phyloP scores from a whole-genome alignment of 768 basidiomycete genomes.

The Boletus sp. region DNA sequence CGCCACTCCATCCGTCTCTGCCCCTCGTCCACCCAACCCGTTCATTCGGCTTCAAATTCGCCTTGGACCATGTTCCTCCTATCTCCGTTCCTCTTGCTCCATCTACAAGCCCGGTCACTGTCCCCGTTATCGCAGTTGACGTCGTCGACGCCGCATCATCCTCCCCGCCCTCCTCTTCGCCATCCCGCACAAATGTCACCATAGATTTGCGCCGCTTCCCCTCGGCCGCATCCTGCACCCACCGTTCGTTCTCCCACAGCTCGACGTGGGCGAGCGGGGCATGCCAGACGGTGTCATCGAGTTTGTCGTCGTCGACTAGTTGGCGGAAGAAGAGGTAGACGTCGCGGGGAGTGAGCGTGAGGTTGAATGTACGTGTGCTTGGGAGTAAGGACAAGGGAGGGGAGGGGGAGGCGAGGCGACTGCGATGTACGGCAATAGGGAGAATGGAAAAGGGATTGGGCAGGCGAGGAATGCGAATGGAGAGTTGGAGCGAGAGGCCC shows the following conservation, averaged over 20 bases:
- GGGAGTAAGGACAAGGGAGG: neutral
- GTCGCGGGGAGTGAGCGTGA: constrained; percentile 21
- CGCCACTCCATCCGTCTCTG: constrained; percentile 13
- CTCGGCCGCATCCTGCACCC: constrained; percentile 27
- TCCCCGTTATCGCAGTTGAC: neutral
- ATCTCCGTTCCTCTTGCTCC: neutral
- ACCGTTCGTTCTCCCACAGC: constrained; percentile 80
- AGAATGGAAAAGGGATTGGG: neutral
- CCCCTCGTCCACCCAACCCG: constrained; percentile 10
- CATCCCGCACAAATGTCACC: constrained; percentile 1
- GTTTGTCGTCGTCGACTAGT: constrained; percentile 59
- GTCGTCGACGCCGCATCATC: constrained; percentile 6
- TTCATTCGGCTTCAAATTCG: constrained; percentile 8
- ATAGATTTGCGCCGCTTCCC: constrained; percentile 3
- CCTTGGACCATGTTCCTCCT: constrained; percentile 14
- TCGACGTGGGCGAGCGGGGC: constrained; percentile 66
- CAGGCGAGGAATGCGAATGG: constrained; percentile 6
- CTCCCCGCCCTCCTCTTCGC: constrained; percentile 9
- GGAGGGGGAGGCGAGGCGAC: neutral
- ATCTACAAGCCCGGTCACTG: neutral
- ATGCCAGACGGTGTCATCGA: constrained; percentile 62
- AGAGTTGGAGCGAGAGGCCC: constrained; percentile 16
- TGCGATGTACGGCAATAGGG: neutral
- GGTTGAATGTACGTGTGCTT: constrained; percentile 5
- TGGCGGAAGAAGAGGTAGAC: constrained; percentile 31